These are phyloP conservation scores for Penicillium arizonense DNA, from an alignment of 495 filamentous ascomycete species.

Conservation along the genomic window DNA sequence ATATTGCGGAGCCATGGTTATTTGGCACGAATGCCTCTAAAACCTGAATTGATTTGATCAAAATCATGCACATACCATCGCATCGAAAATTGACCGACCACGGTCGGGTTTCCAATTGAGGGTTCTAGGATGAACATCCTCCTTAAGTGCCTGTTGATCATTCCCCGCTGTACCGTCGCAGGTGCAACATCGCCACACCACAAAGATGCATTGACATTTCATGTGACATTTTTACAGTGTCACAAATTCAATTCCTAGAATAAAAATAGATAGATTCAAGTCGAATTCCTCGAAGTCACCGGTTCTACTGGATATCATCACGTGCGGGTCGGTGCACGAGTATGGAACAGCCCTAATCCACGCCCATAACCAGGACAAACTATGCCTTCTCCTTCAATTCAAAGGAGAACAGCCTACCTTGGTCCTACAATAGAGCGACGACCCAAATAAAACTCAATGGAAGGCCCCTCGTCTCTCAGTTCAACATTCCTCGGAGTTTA, in stretches of 20 bases:
- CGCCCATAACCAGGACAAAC: too few relatives aligned
- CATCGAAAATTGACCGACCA: not conserved
- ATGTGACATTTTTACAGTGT: not conserved
- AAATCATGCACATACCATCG: not conserved
- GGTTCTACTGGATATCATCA: too few relatives aligned
- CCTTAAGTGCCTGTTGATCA: not conserved
- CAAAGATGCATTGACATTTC: not conserved
- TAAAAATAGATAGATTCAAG: not conserved
- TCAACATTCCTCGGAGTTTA: constrained; percentile 22
- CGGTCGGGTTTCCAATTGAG: not conserved
- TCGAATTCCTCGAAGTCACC: too few relatives aligned
- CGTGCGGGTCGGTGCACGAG: too few relatives aligned
- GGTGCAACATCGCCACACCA: not conserved
- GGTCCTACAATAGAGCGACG: not conserved
- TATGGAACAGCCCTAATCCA: not conserved
- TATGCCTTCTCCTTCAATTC: not conserved
- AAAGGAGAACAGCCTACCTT: not conserved
- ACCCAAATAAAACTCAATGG: not conserved
- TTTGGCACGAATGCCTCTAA: too few relatives aligned
- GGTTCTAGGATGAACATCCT: not conserved
- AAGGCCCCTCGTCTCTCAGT: not conserved
- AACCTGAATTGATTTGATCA: not conserved
- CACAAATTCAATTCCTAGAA: not conserved
- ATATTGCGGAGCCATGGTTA: too few relatives aligned
- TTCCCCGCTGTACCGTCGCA: not conserved